Base-by-base conservation (phyloP, 179 eudicot species). In the Pouteria campechiana region DNA sequence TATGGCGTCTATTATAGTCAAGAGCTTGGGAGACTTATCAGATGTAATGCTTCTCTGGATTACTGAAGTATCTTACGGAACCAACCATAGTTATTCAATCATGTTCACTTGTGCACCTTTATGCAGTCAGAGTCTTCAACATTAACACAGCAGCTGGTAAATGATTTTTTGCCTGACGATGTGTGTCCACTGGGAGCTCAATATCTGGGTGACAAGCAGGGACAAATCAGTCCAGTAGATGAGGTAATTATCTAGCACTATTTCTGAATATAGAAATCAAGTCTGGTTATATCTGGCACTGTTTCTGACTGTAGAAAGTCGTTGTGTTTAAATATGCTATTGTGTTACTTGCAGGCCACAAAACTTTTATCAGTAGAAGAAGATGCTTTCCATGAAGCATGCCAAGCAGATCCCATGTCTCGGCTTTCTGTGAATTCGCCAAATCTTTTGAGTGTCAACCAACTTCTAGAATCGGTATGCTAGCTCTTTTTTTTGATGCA, bases 391-490 rank as follows among this genome's bases (percentile, higher is more conserved):
- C 60, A 54, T 25, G 76, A 67, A 36, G 49, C 55, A 7, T 17
- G 59, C 54, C 57, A 54, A 44, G 28, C 57, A 41, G 63, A 61
- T 45, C 58, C 49, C 32, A 72, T 66, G 48, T 33, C 61, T n/a
- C 58, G 65, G n/a, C 57, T 58, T 61, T 44, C 62, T 29, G 36
- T 47, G 14, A 79, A 68, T 32, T 48, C 27, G 27, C 53, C 70
- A 29, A 59, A 60, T 45, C 75, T 90, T 40, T 54, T 81, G 65
- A 90, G 82, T 43, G 87, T 73, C 42, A 74, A 75, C 64, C 79
- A 90, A 70, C 81, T 90, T 52, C 70, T 90, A 17, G 90, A 86
- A 65, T 81, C 94, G 19, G 98, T 90, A 79, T 31, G 82, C 63
- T 52, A 17, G 13, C 38, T 54, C 15, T 30, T 46, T 33, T 23